These are phyloP conservation scores for Fusarium azukiicola DNA, from an alignment of 2,329 filamentous ascomycete genomes.

Conservation along the genomic window DNA sequence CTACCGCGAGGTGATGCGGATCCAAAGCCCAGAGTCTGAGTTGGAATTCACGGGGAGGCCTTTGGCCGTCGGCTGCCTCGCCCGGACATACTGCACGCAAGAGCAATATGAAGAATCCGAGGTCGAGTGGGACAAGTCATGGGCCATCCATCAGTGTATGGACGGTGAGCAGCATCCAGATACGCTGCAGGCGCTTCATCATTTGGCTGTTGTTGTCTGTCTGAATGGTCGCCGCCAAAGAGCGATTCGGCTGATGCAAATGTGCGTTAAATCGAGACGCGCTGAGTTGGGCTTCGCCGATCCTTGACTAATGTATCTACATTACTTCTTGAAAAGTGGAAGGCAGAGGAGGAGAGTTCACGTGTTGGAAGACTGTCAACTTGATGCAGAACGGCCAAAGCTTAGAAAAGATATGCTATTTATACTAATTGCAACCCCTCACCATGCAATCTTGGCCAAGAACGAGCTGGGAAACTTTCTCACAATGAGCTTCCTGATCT, in stretches of 20 bases:
- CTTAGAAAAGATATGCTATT: too few relatives aligned
- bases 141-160: background rate
- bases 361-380: background rate
- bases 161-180: background rate
- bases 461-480: slow-evolving; percentile 67
- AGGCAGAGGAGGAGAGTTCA: background rate
- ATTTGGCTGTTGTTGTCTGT: background rate
- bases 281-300: background rate
- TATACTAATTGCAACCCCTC: background rate
- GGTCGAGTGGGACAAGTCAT: background rate
- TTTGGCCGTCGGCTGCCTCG: background rate
- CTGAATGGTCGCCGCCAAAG: background rate
- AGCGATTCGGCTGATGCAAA: background rate
- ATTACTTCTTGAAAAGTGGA: background rate
- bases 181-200: slow-evolving; percentile 3
- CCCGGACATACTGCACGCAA: background rate
- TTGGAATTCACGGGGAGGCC: background rate
- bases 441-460: slow-evolving; percentile 74
- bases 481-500: slow-evolving; percentile 73
- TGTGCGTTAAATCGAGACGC: background rate
- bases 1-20: background rate
- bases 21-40: background rate
- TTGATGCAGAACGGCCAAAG: background rate
- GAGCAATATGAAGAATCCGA: background rate
- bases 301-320: background rate